phyloP scores from a whole-genome alignment of 192 early-diverging fungal species.

The Lunasporangiospora selenospora region DNA sequence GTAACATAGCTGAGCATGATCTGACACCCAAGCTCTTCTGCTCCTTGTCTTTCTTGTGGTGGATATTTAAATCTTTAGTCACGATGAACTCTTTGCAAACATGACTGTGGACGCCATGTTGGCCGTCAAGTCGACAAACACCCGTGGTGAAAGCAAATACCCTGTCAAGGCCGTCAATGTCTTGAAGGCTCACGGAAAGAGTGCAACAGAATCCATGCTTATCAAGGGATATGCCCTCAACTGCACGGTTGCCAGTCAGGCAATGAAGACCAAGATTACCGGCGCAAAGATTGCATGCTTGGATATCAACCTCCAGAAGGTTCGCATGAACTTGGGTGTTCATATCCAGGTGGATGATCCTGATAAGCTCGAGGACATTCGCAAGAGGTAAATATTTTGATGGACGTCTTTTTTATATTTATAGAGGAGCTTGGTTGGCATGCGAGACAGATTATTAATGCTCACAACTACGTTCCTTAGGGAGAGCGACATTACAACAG shows the following conservation, averaged over 20 bases:
- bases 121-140: slow-evolving; percentile 90
- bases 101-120: slow-evolving; percentile 93
- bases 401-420: neutral
- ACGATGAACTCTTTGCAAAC: slow-evolving; percentile 96
- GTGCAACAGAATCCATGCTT: slow-evolving; percentile 84
- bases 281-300: slow-evolving; percentile 96
- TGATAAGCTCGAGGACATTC: slow-evolving; percentile 95
- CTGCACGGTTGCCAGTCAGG: slow-evolving; percentile 96
- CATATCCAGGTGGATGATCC: slow-evolving; percentile 99
- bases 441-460: too few species aligned
- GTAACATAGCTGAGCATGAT: neutral
- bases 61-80: slow-evolving; percentile 51
- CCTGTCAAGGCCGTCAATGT: slow-evolving; percentile 98
- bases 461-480: slow-evolving; percentile 46
- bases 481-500: slow-evolving; percentile 95
- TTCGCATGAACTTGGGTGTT: slow-evolving; percentile 97
- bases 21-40: neutral
- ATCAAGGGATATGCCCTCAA: slow-evolving; percentile 97
- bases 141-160: slow-evolving; percentile 88
- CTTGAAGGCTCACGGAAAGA: slow-evolving; percentile 96
- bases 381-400: slow-evolving; percentile 64
- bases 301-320: slow-evolving; percentile 99
- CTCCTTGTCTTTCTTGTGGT: neutral
- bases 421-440: too few species aligned
- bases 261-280: slow-evolving; percentile 87